Conservation (phyloP, 129 eudicot species). For the Saussurea involucrata region DNA sequence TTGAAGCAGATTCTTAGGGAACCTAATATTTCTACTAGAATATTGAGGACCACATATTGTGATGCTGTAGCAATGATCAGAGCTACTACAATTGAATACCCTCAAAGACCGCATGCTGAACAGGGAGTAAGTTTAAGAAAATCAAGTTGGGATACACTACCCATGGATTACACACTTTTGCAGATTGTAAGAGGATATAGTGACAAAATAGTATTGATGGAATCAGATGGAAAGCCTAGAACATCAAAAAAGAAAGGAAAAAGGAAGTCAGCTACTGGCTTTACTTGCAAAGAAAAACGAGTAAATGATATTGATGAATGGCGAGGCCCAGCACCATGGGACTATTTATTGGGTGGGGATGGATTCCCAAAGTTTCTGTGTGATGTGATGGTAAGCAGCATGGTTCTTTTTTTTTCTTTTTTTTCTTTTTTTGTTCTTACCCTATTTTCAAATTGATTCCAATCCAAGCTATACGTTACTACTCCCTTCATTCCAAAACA, state of each 20-base stretch:
- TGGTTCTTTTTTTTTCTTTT: not conserved
- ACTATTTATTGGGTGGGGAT: constrained; percentile 70
- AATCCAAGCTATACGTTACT: not conserved
- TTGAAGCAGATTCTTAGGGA: constrained; percentile 61
- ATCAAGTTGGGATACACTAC: constrained; percentile 16
- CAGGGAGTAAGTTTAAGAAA: constrained; percentile 25
- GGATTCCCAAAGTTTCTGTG: constrained; percentile 93
- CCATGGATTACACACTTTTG: constrained; percentile 46
- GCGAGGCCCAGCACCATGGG: constrained; percentile 98
- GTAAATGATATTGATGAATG: constrained; percentile 50
- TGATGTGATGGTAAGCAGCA: constrained; percentile 85
- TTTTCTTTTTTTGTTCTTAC: not conserved
- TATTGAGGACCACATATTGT: constrained; percentile 44
- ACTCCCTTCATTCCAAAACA: constrained; percentile 8
- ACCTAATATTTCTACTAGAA: constrained; percentile 33
- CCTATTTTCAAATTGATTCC: not conserved
- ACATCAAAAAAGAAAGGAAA: constrained; percentile 71
- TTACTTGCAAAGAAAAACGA: constrained; percentile 28
- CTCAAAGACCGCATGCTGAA: constrained; percentile 18
- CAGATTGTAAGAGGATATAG: constrained; percentile 62
- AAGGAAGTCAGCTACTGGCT: constrained; percentile 37
- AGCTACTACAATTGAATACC: constrained; percentile 36
- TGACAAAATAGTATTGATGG: constrained; percentile 65
- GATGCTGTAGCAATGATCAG: constrained; percentile 66
- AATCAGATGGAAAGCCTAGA: constrained; percentile 66